Evolutionary conservation across 2,329 filamentous ascomycete genomes (phyloP).

Genomic region (Talaromyces sp.): DNA sequence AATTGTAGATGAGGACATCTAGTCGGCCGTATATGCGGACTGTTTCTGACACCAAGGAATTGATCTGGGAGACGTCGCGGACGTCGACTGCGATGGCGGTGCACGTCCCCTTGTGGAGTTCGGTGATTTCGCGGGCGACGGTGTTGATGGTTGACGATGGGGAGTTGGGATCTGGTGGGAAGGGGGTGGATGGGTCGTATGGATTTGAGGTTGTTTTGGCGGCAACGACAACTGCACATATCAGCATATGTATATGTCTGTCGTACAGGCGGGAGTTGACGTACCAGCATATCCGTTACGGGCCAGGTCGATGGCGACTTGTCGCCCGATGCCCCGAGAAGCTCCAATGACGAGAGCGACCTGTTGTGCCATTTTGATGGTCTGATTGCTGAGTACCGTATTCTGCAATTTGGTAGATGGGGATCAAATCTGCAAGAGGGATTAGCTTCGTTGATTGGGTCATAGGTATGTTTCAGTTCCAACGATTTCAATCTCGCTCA

Average conservation of each 20-base stretch:
- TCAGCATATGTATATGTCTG: background rate
- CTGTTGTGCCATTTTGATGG: conserved; percentile 23
- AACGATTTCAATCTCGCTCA: background rate
- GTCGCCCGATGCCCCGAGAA: conserved; percentile 75
- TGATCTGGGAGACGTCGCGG: conserved; percentile 59
- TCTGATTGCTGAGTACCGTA: background rate
- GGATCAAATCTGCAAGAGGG: background rate
- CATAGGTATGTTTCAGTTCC: background rate
- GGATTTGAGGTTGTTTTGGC: conserved; percentile 71
- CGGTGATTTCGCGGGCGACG: conserved; percentile 68
- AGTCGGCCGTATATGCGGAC: conserved; percentile 60
- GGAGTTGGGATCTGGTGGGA: conserved; percentile 75
- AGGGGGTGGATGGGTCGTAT: conserved; percentile 49
- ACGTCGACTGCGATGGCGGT: conserved; percentile 68
- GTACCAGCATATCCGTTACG: conserved; percentile 66
- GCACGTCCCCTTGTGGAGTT: conserved; percentile 58
- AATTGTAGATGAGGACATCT: conserved; percentile 77
- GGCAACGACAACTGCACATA: conserved; percentile 63
- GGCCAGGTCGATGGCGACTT: conserved; percentile 74
- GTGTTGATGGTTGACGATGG: conserved; percentile 73
- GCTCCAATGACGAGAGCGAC: conserved; percentile 73
- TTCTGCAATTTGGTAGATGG: no score
- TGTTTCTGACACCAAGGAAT: conserved; percentile 57
- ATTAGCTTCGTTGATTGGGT: background rate
- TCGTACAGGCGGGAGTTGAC: conserved; percentile 6